These are phyloP conservation scores for Pseudogymnoascus sp. DNA, from an alignment of 2,329 filamentous ascomycete species.

Conservation along the genomic window DNA sequence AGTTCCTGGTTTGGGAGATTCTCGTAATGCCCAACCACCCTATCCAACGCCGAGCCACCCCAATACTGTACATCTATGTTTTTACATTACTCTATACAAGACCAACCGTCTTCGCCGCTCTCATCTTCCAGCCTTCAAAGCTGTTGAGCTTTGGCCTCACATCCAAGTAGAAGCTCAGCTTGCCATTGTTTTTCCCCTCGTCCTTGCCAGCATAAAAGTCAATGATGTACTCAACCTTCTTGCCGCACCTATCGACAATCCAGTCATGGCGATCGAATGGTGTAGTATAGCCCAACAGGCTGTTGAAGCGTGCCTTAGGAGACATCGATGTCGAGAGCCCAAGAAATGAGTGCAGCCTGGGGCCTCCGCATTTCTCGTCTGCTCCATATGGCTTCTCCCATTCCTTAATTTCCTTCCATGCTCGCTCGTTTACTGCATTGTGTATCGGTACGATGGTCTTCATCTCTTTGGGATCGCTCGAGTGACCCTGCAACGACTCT, in stretches of 20 bases:
- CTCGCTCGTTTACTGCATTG: constrained; percentile 95
- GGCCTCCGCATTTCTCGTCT: constrained; percentile 61
- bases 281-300: constrained; percentile 74
- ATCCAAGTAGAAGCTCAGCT: constrained; percentile 57
- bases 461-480: constrained; percentile 67
- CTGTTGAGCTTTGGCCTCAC: constrained; percentile 61
- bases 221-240: constrained; percentile 85
- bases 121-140: constrained; percentile 62
- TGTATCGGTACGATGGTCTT: constrained; percentile 90
- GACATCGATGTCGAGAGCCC: constrained; percentile 64
- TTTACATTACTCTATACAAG: constrained; percentile 33
- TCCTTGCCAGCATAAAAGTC: constrained; percentile 82
- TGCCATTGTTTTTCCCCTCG: constrained; percentile 31
- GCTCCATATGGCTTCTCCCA: constrained; percentile 71
- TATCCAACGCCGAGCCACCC: not conserved
- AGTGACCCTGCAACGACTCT: constrained; percentile 44
- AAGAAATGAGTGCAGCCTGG: constrained; percentile 73
- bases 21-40: not conserved
- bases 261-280: constrained; percentile 97
- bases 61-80: not conserved
- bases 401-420: constrained; percentile 81
- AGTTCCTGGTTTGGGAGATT: constrained; percentile 3
- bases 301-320: constrained; percentile 76
- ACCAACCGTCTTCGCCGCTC: constrained; percentile 43
- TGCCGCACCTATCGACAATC: constrained; percentile 88